These are phyloP conservation scores for Xylaria sp. DNA, from an alignment of 2,329 filamentous ascomycete genomes.

Conservation along the genomic window DNA sequence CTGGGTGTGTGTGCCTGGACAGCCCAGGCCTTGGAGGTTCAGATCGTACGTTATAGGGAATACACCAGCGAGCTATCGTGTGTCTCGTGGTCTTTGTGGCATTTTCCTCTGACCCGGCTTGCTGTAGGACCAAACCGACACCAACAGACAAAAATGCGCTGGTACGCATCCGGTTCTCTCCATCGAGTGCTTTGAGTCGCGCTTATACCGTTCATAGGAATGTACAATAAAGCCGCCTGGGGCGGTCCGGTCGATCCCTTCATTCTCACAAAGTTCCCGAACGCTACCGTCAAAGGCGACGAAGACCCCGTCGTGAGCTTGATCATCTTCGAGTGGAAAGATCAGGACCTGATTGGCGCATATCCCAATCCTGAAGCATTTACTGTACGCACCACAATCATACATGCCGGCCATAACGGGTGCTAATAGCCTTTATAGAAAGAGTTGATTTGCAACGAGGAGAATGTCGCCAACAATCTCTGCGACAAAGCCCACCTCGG, in stretches of 20 bases:
- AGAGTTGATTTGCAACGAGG: constrained; percentile 70
- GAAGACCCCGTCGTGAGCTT: constrained; percentile 74
- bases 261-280: constrained; percentile 76
- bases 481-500: constrained; percentile 77
- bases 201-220: constrained; percentile 51
- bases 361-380: constrained; percentile 49
- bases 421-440: constrained; percentile 41
- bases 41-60: constrained; percentile 42
- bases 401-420: neutral
- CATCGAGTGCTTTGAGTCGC: neutral
- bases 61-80: constrained; percentile 1
- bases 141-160: constrained; percentile 75
- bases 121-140: constrained; percentile 64
- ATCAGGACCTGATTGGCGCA: constrained; percentile 72
- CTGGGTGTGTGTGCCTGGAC: constrained; percentile 52
- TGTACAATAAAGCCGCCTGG: constrained; percentile 90
- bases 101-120: constrained; percentile 13
- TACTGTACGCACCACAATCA: constrained; percentile 41
- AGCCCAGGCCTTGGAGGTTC: constrained; percentile 52
- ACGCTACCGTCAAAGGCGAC: constrained; percentile 50
- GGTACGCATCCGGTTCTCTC: constrained; percentile 37
- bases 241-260: constrained; percentile 83
- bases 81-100: neutral
- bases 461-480: constrained; percentile 60
- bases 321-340: constrained; percentile 91